A percentile compares a stretch with the other conserved stretches of the same genome.
Conservation (phyloP, 352 stramenopile species). For the Globisporangium paddicum region DNA sequence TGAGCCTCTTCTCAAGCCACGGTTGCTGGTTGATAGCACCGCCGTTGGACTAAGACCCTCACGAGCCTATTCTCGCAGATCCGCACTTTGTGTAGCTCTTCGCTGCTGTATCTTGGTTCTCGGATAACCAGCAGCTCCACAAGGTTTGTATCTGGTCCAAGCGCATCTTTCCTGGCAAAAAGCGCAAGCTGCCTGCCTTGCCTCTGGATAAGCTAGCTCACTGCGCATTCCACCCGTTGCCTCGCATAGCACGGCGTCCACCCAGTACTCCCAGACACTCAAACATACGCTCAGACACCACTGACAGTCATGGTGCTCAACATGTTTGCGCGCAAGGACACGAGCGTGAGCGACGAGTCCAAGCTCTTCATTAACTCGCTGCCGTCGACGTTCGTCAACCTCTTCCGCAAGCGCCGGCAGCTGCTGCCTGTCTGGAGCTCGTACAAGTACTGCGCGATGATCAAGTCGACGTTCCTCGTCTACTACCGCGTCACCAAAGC, state of each 20-base stretch:
- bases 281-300: neutral
- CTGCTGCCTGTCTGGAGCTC: conserved; percentile 80
- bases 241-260: neutral
- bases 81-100: neutral
- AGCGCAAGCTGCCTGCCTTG: neutral
- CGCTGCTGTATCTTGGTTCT: neutral
- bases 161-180: neutral
- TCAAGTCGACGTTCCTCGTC: conserved; percentile 84
- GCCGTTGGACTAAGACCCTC: neutral
- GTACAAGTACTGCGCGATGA: conserved; percentile 83
- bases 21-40: neutral
- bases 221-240: neutral
- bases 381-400: conserved; percentile 73
- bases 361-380: conserved; percentile 84
- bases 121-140: no score
- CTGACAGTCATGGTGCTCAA: conserved; percentile 60
- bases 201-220: neutral
- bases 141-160: no score
- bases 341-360: conserved; percentile 65
- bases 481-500: conserved; percentile 74
- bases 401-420: conserved; percentile 83
- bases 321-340: conserved; percentile 72
- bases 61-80: neutral
- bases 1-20: neutral
- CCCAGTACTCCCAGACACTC: neutral